These are phyloP conservation scores for Cercophora samala DNA, from an alignment of 495 filamentous ascomycete genomes.

Conservation along the genomic window DNA sequence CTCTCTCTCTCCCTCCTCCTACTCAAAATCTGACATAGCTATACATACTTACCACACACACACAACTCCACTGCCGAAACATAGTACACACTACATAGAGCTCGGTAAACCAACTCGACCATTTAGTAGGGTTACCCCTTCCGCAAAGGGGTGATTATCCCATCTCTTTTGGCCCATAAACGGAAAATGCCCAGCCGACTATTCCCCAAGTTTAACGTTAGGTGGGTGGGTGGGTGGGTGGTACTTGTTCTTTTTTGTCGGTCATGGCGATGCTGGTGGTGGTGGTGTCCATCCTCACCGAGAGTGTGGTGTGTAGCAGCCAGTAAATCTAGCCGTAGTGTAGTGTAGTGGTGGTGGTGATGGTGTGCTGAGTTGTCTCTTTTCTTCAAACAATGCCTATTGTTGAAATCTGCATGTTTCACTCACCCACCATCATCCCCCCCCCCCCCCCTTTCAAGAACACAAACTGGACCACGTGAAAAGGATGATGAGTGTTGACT, in stretches of 20 bases:
- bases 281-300: neutral
- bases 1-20: neutral
- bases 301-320: neutral
- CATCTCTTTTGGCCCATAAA: neutral
- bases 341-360: neutral
- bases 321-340: no score
- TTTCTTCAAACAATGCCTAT: neutral
- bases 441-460: neutral
- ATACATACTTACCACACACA: neutral
- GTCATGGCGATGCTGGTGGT: neutral
- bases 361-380: neutral
- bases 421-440: neutral
- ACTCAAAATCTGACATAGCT: neutral
- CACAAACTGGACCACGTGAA: neutral
- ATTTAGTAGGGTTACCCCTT: neutral
- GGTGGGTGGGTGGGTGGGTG: no score
- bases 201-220: no score
- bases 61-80: neutral
- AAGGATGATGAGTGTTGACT: neutral
- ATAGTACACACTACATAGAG: no score
- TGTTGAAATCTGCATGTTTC: conserved; percentile 4
- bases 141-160: neutral
- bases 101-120: neutral
- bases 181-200: neutral
- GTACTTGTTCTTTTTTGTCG: neutral